These are phyloP conservation scores for Saccharomycopsis sp. DNA, from an alignment of 805 yeast genomes.

Conservation along the genomic window DNA sequence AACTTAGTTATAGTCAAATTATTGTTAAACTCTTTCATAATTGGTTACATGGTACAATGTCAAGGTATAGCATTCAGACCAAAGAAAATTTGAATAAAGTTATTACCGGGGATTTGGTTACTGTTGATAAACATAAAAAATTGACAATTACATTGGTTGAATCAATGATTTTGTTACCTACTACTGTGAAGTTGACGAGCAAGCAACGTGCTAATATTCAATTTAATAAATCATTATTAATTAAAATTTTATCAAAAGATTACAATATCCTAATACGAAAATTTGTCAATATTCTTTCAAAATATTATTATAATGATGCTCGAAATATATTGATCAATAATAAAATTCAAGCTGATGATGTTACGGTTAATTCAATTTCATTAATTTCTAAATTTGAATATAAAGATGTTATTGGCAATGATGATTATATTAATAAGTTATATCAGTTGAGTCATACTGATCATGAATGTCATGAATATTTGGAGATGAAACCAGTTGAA, in stretches of 20 bases:
- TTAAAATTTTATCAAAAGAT: slow-evolving; percentile 3
- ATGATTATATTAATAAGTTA: background rate
- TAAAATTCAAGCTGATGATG: background rate
- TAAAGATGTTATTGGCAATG: background rate
- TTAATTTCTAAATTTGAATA: background rate
- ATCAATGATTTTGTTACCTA: slow-evolving; percentile 6
- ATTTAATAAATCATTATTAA: slow-evolving; percentile 6
- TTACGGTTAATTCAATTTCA: background rate
- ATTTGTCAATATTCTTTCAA: slow-evolving; percentile 1
- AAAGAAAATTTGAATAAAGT: too few species aligned
- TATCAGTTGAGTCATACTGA: background rate
- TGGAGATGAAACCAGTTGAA: slow-evolving; percentile 2
- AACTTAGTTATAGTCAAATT: too few species aligned
- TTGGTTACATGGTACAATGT: too few species aligned
- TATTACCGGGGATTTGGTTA: too few species aligned
- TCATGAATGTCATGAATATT: too few species aligned
- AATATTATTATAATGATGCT: slow-evolving; percentile 7
- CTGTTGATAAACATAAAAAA: too few species aligned
- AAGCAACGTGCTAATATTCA: slow-evolving; percentile 3
- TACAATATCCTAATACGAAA: background rate
- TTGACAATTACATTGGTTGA: slow-evolving; percentile 7
- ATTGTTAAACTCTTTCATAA: too few species aligned
- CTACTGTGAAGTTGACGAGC: background rate
- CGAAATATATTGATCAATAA: too few species aligned
- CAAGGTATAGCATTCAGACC: too few species aligned